A percentile compares a stretch with the other conserved stretches of the same genome.
These are phyloP conservation scores for Termitomyces sp. DNA, from an alignment of 768 basidiomycete genomes.

Conservation along the genomic window DNA sequence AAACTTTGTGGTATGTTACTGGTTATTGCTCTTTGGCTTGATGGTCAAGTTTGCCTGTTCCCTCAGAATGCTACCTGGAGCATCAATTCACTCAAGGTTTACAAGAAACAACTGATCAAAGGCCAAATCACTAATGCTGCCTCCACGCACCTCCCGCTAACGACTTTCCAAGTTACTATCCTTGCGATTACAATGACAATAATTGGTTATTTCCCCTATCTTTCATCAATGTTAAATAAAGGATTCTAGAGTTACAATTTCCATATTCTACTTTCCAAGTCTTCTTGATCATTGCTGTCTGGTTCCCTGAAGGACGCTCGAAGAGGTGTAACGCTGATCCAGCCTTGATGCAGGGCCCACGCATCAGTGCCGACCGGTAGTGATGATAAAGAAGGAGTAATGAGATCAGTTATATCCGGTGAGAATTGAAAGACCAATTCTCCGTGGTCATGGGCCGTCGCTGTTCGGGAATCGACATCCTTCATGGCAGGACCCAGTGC, in stretches of 20 bases:
- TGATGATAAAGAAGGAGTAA: conserved; percentile 48
- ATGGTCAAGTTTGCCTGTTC: not conserved
- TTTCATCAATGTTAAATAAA: not conserved
- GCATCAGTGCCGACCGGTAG: conserved; percentile 79
- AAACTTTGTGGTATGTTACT: conserved; percentile 60
- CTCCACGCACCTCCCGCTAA: not conserved
- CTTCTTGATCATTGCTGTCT: conserved; percentile 22
- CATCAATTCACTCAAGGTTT: conserved; percentile 76
- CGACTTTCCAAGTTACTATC: not conserved
- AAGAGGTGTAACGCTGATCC: conserved; percentile 73
- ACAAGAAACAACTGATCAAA: conserved; percentile 47
- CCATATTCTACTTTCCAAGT: conserved; percentile 36
- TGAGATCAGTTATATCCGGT: conserved; percentile 60
- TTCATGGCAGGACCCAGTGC: conserved; percentile 17
- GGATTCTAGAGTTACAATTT: conserved; percentile 49
- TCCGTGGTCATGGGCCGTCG: conserved; percentile 15
- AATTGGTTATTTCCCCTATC: not conserved
- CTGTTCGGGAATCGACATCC: not conserved
- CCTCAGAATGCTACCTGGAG: conserved; percentile 73
- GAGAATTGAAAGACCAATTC: conserved; percentile 68
- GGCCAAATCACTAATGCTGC: conserved; percentile 23
- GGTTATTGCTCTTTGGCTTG: not conserved
- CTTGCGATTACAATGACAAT: not conserved
- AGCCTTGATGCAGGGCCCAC: conserved; percentile 70
- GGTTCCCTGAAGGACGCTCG: conserved; percentile 73